phyloP scores from a whole-genome alignment of 2,329 filamentous ascomycete species.

The Beauveria medogensis region DNA sequence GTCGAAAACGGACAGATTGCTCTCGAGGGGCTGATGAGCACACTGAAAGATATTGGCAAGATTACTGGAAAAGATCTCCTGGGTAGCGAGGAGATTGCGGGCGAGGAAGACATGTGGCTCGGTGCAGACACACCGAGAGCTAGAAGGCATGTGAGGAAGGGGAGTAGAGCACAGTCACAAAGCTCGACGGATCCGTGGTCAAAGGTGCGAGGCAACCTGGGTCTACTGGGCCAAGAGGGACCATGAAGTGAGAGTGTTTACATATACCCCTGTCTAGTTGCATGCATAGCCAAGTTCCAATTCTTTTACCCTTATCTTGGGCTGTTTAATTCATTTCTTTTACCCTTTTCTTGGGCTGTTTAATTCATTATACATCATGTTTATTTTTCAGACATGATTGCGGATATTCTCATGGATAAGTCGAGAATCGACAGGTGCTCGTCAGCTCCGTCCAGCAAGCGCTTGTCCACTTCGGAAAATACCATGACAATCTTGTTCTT shows the following conservation, averaged over 20 bases:
- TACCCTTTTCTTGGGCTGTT: background rate
- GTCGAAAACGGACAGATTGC: constrained; percentile 51
- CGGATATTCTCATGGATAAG: constrained; percentile 71
- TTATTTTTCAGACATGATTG: constrained; percentile 50
- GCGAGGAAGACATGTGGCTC: constrained; percentile 27
- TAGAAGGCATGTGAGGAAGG: constrained; percentile 19
- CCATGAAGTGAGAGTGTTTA: constrained; percentile 12
- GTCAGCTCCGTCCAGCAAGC: constrained; percentile 87
- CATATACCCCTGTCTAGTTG: constrained; percentile 7
- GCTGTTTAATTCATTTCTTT: background rate
- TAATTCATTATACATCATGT: background rate
- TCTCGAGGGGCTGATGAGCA: constrained; percentile 43
- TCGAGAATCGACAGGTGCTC: constrained; percentile 91
- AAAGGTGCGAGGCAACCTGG: constrained; percentile 44
- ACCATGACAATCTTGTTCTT: constrained; percentile 85
- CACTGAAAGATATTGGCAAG: constrained; percentile 40
- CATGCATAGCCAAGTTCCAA: constrained; percentile 1
- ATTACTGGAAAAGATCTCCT: constrained; percentile 33
- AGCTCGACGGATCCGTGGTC: constrained; percentile 40
- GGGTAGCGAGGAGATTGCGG: constrained; percentile 17
- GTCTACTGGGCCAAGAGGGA: constrained; percentile 36
- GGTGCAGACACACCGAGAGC: constrained; percentile 18
- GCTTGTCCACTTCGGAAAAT: constrained; percentile 92
- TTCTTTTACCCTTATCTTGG: background rate
- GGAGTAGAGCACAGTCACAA: constrained; percentile 16